Conservation (phyloP, 1,139 yeast genomes). For the Scheffersomyces quercinus region DNA sequence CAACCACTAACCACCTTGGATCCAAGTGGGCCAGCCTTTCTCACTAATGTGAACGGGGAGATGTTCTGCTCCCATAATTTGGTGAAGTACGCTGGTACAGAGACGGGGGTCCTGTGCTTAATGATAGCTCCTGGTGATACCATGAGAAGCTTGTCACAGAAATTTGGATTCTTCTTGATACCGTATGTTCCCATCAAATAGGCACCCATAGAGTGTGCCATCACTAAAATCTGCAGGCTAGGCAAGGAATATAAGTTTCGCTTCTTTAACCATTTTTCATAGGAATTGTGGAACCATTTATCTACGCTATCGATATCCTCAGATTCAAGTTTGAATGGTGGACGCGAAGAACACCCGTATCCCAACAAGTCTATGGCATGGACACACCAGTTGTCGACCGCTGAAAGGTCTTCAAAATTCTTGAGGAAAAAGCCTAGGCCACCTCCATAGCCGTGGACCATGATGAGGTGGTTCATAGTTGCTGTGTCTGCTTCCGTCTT, state of each 20-base stretch:
- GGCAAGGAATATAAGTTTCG: slow-evolving; percentile 27
- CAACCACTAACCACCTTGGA: slow-evolving; percentile 76
- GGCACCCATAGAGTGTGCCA: slow-evolving; percentile 69
- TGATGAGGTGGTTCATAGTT: slow-evolving; percentile 55
- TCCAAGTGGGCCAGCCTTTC: slow-evolving; percentile 67
- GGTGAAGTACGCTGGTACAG: slow-evolving; percentile 64
- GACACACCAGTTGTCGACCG: slow-evolving; percentile 52
- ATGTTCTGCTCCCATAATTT: slow-evolving; percentile 69
- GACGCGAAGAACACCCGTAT: slow-evolving; percentile 72
- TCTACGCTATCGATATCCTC: slow-evolving; percentile 41
- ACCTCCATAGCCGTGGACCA: slow-evolving; percentile 80
- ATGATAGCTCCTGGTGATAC: slow-evolving; percentile 69
- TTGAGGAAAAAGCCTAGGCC: slow-evolving; percentile 71
- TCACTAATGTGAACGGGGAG: slow-evolving; percentile 67
- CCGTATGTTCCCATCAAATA: slow-evolving; percentile 53
- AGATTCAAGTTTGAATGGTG: slow-evolving; percentile 42
- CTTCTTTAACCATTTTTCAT: slow-evolving; percentile 42
- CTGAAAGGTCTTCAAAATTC: slow-evolving; percentile 52
- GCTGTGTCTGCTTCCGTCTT: slow-evolving; percentile 25
- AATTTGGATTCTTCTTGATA: slow-evolving; percentile 38
- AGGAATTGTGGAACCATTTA: slow-evolving; percentile 54
- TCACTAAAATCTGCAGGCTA: slow-evolving; percentile 34
- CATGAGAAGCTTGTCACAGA: slow-evolving; percentile 50
- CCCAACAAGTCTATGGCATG: slow-evolving; percentile 78
- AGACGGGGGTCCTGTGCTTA: slow-evolving; percentile 39